Conservation (phyloP, 2,329 filamentous ascomycete species). For the Colletotrichum karsti region DNA sequence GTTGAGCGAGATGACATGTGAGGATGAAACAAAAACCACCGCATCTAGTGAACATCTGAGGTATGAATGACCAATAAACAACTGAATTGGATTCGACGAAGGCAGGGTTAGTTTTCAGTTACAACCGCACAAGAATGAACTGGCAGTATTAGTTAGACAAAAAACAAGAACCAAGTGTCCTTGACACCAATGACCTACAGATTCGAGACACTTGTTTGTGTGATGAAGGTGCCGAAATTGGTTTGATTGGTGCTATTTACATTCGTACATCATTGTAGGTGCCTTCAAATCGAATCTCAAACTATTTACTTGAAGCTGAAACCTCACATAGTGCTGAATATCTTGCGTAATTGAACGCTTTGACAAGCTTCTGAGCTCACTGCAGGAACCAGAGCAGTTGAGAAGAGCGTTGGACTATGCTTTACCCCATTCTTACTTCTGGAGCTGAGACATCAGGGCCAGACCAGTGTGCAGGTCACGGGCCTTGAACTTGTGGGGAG, state of each 20-base stretch:
- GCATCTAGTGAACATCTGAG: too few species aligned
- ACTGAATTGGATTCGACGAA: too few species aligned
- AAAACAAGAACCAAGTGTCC: not conserved
- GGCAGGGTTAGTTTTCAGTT: too few species aligned
- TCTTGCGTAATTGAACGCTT: not conserved
- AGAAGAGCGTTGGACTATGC: not conserved
- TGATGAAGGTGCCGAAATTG: not conserved
- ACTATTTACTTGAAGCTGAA: not conserved
- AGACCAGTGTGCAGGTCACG: slow-evolving; percentile 8
- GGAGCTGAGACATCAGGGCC: not conserved
- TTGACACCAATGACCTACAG: too few species aligned
- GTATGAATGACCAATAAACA: too few species aligned
- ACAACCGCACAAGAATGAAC: too few species aligned
- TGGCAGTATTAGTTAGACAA: too few species aligned
- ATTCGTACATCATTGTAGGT: not conserved
- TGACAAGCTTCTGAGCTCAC: not conserved
- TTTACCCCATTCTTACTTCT: not conserved
- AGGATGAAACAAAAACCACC: too few species aligned
- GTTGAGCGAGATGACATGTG: too few species aligned
- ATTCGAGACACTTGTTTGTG: not conserved
- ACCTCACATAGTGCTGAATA: not conserved
- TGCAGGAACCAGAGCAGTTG: not conserved
- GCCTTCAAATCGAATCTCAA: not conserved
- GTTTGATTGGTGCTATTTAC: not conserved
- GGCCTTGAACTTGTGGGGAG: not conserved